A percentile compares a stretch with the other conserved stretches of the same genome.
These are phyloP conservation scores for Didymella pinodella DNA, from an alignment of 2,329 filamentous ascomycete genomes.

Conservation along the genomic window DNA sequence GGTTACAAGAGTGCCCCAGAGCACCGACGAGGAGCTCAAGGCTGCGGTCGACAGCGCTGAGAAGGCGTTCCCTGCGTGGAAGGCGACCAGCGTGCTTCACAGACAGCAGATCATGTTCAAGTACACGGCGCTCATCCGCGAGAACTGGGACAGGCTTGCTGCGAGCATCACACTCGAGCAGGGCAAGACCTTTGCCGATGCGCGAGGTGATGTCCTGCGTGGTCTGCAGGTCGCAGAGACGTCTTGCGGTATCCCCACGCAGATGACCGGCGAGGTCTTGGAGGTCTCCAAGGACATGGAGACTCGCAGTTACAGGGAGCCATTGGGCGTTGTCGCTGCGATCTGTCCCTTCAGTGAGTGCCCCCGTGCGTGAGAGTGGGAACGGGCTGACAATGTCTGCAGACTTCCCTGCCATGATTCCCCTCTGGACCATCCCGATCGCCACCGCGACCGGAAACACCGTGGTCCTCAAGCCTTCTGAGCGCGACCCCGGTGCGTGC, in stretches of 20 bases:
- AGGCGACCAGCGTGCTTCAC: constrained; percentile 72
- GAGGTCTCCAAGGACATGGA: constrained; percentile 93
- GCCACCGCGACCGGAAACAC: constrained; percentile 86
- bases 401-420: constrained; percentile 94
- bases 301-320: constrained; percentile 82
- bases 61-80: constrained; percentile 79
- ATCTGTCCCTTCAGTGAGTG: constrained; percentile 85
- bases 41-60: constrained; percentile 78
- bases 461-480: constrained; percentile 83
- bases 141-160: constrained; percentile 85
- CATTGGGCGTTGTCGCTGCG: constrained; percentile 79
- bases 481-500: constrained; percentile 82
- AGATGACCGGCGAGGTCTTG: constrained; percentile 82
- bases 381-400: constrained; percentile 32
- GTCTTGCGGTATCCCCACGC: constrained; percentile 79
- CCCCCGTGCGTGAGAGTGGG: not conserved
- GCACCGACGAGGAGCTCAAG: constrained; percentile 77
- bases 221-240: constrained; percentile 87
- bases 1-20: constrained; percentile 82
- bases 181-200: constrained; percentile 87
- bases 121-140: constrained; percentile 78
- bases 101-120: constrained; percentile 89
- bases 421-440: constrained; percentile 88
- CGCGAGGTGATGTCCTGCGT: constrained; percentile 80
- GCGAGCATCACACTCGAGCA: constrained; percentile 88